Evolutionary conservation across 768 basidiomycete genomes (phyloP).

Genomic region (Suillus variegatus): DNA sequence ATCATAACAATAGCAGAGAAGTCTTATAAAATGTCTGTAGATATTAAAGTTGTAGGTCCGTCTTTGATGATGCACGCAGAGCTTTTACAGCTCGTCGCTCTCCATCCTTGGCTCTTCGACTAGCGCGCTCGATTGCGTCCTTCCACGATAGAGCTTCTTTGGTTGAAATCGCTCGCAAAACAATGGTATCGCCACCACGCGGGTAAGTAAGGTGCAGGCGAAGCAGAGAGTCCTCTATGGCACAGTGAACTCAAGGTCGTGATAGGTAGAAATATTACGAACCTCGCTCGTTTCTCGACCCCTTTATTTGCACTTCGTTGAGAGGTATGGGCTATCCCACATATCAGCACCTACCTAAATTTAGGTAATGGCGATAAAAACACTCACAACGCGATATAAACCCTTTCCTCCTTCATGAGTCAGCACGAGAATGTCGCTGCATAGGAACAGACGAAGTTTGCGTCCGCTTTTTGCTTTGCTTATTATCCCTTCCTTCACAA

Average conservation of each 20-base stretch:
- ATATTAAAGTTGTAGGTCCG: background rate
- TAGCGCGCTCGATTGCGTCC: constrained; percentile 36
- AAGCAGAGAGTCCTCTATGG: constrained; percentile 67
- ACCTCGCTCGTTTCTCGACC: constrained; percentile 53
- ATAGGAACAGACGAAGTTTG: constrained; percentile 76
- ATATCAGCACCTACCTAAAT: background rate
- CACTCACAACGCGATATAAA: constrained; percentile 80
- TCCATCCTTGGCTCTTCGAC: constrained; percentile 17
- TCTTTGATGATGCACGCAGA: background rate
- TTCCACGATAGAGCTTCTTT: constrained; percentile 62
- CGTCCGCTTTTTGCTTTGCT: constrained; percentile 84
- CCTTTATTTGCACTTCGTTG: constrained; percentile 62
- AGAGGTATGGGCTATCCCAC: constrained; percentile 66
- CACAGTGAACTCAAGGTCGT: background rate
- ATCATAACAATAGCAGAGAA: background rate
- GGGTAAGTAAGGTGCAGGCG: constrained; percentile 67
- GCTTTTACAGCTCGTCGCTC: background rate
- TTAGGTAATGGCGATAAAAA: background rate
- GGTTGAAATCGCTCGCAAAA: constrained; percentile 54
- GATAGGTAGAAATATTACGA: constrained; percentile 13
- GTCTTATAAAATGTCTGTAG: background rate
- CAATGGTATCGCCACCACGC: constrained; percentile 71
- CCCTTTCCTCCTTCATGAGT: constrained; percentile 71
- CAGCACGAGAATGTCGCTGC: constrained; percentile 87
- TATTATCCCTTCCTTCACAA: constrained; percentile 78